These are phyloP conservation scores for Eleusine coracana DNA, from an alignment of 176 grass and related monocot genomes.

Conservation along the genomic window DNA sequence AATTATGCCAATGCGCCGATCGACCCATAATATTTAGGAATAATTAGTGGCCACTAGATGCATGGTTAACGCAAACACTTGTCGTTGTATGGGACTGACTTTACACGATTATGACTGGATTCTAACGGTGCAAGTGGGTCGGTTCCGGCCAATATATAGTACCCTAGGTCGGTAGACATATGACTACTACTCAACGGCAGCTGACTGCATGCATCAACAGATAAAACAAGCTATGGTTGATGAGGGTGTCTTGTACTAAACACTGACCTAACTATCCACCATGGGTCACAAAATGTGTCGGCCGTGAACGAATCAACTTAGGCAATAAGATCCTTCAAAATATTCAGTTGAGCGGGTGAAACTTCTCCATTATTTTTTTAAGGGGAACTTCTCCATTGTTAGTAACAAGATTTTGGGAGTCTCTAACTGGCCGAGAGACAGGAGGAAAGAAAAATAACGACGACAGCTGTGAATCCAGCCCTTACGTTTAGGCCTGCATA, in stretches of 20 bases:
- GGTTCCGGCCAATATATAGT: not conserved
- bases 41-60: not conserved
- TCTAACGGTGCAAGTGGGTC: constrained; percentile 22
- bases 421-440: no score
- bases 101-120: not conserved
- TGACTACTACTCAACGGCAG: not conserved
- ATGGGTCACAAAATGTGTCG: no score
- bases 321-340: not conserved
- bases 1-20: not conserved
- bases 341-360: not conserved
- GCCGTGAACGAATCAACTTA: not conserved
- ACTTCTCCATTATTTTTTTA: not conserved
- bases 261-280: no score
- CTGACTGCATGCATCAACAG: not conserved
- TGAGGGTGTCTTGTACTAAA: not conserved
- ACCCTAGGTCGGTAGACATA: not conserved
- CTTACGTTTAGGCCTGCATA: no score
- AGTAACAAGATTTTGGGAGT: no score
- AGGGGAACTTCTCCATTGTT: no score
- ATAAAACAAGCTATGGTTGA: not conserved
- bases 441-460: no score
- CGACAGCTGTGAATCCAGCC: not conserved
- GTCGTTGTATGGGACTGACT: constrained; percentile 31
- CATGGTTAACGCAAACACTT: constrained; percentile 20
- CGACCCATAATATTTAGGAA: not conserved